Conservation (phyloP, 2,329 filamentous ascomycete species). For the Fusarium sp. region DNA sequence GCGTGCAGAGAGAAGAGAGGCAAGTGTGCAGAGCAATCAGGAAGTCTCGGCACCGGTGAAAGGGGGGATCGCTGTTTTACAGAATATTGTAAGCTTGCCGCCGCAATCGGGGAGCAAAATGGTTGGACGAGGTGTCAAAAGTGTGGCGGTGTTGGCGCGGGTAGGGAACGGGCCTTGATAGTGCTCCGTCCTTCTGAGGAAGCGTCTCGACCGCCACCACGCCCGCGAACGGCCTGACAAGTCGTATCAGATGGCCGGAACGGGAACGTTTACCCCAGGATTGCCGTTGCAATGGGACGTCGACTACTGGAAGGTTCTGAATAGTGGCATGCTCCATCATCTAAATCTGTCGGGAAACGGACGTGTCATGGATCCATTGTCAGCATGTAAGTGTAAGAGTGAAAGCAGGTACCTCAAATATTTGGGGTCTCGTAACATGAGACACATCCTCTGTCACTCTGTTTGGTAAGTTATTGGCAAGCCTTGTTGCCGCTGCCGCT, state of each 20-base stretch:
- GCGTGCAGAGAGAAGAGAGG: neutral
- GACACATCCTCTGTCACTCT: neutral
- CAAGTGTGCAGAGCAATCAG: slow-evolving; percentile 9
- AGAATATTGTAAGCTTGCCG: neutral
- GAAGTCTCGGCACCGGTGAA: neutral
- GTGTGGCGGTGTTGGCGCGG: slow-evolving; percentile 1
- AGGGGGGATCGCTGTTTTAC: neutral
- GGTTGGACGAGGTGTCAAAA: neutral
- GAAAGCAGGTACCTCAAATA: neutral
- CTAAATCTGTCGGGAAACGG: neutral
- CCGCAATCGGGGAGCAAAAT: neutral
- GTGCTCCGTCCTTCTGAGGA: slow-evolving; percentile 11
- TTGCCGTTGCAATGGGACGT: slow-evolving; percentile 36
- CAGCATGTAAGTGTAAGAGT: neutral
- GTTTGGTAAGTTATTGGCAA: neutral
- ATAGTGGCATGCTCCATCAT: slow-evolving; percentile 27
- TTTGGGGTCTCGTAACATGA: neutral
- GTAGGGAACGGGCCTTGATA: neutral
- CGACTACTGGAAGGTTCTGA: slow-evolving; percentile 21
- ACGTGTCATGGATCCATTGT: neutral
- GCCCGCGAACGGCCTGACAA: slow-evolving; percentile 31
- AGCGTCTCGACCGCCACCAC: slow-evolving; percentile 33
- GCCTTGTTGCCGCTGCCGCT: slow-evolving; percentile 16
- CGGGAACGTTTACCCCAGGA: slow-evolving; percentile 40
- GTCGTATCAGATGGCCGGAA: slow-evolving; percentile 31